phyloP scores from a whole-genome alignment of 2,329 filamentous ascomycete species.

The Neonectria hederae region DNA sequence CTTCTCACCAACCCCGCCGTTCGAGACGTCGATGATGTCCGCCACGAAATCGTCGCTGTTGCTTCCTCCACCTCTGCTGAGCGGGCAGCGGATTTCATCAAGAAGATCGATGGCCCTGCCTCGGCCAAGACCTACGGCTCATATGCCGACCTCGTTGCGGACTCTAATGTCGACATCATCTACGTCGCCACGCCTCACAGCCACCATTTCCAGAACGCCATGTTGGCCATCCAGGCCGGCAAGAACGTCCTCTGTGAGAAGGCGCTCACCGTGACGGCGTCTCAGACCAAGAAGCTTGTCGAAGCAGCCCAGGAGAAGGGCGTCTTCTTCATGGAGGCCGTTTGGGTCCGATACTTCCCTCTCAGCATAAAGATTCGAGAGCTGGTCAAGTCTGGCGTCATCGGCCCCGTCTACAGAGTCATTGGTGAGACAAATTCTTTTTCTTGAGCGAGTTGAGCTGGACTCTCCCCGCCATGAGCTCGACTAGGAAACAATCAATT shows the following conservation, averaged over 20 bases:
- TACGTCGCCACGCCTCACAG: slow-evolving; percentile 92
- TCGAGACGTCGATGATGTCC: slow-evolving; percentile 76
- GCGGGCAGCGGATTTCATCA: slow-evolving; percentile 77
- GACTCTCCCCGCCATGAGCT: not conserved
- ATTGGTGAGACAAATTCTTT: slow-evolving; percentile 52
- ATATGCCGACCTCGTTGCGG: slow-evolving; percentile 82
- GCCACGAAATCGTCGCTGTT: slow-evolving; percentile 80
- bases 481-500: slow-evolving; percentile 11
- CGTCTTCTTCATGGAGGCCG: slow-evolving; percentile 84
- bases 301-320: slow-evolving; percentile 77
- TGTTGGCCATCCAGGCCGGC: slow-evolving; percentile 83
- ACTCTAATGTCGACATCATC: slow-evolving; percentile 83
- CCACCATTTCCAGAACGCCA: slow-evolving; percentile 91
- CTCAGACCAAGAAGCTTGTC: slow-evolving; percentile 77
- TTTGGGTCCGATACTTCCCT: slow-evolving; percentile 92
- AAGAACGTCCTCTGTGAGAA: slow-evolving; percentile 95
- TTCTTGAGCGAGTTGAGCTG: not conserved
- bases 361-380: slow-evolving; percentile 80
- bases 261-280: slow-evolving; percentile 84
- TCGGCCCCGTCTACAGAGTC: slow-evolving; percentile 70
- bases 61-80: slow-evolving; percentile 79
- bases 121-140: slow-evolving; percentile 79
- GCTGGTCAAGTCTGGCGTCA: slow-evolving; percentile 63
- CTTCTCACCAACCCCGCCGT: slow-evolving; percentile 77
- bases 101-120: slow-evolving; percentile 73